Percentiles rank a stretch among this genome's conserved stretches.
phyloP scores from a whole-genome alignment of 352 stramenopile genomes.

The Globisporangium middletonii region DNA sequence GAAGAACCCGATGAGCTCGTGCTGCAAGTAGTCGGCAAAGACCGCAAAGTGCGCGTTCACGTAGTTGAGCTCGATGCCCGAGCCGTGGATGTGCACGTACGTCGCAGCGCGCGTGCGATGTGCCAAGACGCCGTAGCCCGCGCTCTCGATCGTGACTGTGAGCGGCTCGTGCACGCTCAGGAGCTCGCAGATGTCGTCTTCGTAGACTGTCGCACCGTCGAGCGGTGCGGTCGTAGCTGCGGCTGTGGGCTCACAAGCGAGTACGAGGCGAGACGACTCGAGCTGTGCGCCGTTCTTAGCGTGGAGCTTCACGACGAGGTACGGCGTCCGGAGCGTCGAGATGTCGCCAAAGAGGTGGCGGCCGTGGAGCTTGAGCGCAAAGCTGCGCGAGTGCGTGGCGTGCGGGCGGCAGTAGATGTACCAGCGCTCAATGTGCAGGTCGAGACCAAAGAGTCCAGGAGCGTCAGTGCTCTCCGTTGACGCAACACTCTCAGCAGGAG shows the following conservation, averaged over 20 bases:
- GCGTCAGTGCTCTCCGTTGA: neutral
- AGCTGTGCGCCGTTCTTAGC: constrained; percentile 31
- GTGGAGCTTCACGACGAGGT: constrained; percentile 26
- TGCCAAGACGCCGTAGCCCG: constrained; percentile 29
- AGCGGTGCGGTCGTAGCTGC: neutral
- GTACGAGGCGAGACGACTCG: constrained; percentile 33
- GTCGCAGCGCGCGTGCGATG: constrained; percentile 37
- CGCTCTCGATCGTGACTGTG: constrained; percentile 36
- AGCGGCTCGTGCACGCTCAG: constrained; percentile 24
- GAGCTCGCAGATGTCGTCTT: constrained; percentile 41
- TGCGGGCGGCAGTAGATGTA: constrained; percentile 57
- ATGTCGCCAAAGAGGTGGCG: constrained; percentile 28
- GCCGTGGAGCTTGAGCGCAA: constrained; percentile 40
- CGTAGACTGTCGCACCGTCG: neutral
- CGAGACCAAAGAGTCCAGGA: constrained; percentile 22
- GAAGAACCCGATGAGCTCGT: constrained; percentile 61
- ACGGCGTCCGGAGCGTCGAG: constrained; percentile 32
- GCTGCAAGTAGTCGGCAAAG: constrained; percentile 44
- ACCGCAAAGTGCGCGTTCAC: constrained; percentile 38
- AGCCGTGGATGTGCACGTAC: constrained; percentile 37
- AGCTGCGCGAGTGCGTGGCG: constrained; percentile 22
- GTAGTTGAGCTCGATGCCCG: constrained; percentile 53
- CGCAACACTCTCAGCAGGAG: neutral
- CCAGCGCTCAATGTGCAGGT: constrained; percentile 42
- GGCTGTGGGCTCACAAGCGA: neutral